Percentiles rank a stretch among this genome's conserved stretches.
Evolutionary conservation across 495 filamentous ascomycete genomes (phyloP).

Genomic region (Paragyromitra xinjiangensis): DNA sequence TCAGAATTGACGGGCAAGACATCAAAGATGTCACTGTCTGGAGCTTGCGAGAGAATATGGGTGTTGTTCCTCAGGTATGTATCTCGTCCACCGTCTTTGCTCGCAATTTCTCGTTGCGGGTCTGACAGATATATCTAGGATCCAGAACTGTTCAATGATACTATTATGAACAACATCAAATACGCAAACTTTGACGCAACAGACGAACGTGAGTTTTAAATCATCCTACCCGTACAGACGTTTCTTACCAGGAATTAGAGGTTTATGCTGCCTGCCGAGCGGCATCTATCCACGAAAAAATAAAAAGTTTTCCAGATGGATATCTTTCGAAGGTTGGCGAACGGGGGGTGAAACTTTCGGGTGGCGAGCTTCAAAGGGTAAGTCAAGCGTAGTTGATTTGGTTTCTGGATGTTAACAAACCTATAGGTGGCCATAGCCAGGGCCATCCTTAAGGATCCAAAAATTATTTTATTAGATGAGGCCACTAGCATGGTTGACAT

Average conservation of each 20-base stretch:
- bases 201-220: conserved; percentile 60
- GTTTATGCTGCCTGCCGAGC: conserved; percentile 75
- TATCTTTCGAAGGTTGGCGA: conserved; percentile 63
- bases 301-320: conserved; percentile 70
- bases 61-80: conserved; percentile 71
- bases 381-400: background rate
- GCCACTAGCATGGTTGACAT: conserved; percentile 66
- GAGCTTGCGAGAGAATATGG: conserved; percentile 73
- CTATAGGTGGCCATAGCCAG: conserved; percentile 71
- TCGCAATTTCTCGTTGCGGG: background rate
- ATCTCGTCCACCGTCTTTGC: conserved; percentile 2
- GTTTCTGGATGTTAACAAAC: conserved; percentile 17
- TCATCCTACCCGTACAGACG: background rate
- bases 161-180: conserved; percentile 76
- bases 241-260: conserved; percentile 59
- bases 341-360: conserved; percentile 69
- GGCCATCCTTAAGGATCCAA: conserved; percentile 63
- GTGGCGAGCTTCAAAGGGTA: conserved; percentile 77
- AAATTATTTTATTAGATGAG: conserved; percentile 67
- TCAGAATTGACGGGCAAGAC: conserved; percentile 79
- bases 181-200: conserved; percentile 71
- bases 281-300: conserved; percentile 75
- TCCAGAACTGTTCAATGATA: conserved; percentile 74
- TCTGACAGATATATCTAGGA: conserved; percentile 59
- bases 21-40: conserved; percentile 72